Base-by-base conservation (phyloP, 768 basidiomycete species). In the Termitomyces sp. region DNA sequence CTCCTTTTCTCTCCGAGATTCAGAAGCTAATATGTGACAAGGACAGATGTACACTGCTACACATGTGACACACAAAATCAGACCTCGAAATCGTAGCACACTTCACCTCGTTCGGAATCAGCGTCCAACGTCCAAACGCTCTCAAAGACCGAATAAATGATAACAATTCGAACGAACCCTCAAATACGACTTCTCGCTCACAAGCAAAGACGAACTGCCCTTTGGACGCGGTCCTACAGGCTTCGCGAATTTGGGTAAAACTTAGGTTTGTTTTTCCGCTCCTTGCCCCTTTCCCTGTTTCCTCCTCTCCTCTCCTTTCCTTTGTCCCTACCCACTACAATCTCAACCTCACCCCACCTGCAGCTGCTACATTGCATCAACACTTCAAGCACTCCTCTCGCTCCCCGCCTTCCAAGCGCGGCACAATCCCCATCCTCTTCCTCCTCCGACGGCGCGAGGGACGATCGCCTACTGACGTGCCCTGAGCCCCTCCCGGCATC, bases 301-400 rank as follows among this genome's bases (percentile, higher is more conserved):
- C n/a, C n/a, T n/a, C n/a, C n/a, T n/a, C n/a, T n/a, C n/a, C n/a
- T n/a, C n/a, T n/a, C n/a, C n/a, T 24, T 28, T n/a, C n/a, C 20
- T 33, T 55, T 4, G 9, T 7, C 13, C 24, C 16, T 15, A 4
- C 24, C 7, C 24, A 6, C 24, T 48, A 0, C 46, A 16, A 2
- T 28, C n/a, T n/a, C n/a, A n/a, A n/a, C n/a, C n/a, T n/a, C n/a
- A n/a, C n/a, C n/a, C n/a, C n/a, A n/a, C 32, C 33, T 33, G 18
- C 63, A 94, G 95, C 71, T 99, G 96, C 73, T 99, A 99, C 77
- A 96, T 99, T 88, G 93, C 96, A 1, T 97, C 95, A 0, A 89
- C 94, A 13, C 74, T 98, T 0, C 96, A 98, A 75, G 84, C 86
- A 0, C 65, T 98, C 1, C 96, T 97, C 77, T 79, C 94, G 2